Evolutionary conservation across 2,329 filamentous ascomycete genomes (phyloP).

Genomic region (Neopestalotiopsis sp.): DNA sequence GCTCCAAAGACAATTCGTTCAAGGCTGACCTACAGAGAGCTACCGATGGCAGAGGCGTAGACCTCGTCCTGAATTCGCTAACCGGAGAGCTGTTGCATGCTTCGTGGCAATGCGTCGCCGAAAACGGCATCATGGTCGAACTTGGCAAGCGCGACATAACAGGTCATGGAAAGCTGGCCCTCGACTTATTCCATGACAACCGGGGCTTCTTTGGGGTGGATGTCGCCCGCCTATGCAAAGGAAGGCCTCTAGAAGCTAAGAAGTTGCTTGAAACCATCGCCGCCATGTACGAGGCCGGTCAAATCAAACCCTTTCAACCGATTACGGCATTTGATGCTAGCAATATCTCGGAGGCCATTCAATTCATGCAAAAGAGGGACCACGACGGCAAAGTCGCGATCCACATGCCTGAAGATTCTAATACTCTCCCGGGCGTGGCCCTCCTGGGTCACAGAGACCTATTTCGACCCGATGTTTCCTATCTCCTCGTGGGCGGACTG

Average conservation of each 20-base stretch:
- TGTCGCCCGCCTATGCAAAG: neutral
- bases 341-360: constrained; percentile 36
- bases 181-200: constrained; percentile 35
- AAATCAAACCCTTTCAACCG: constrained; percentile 24
- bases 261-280: constrained; percentile 14
- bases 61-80: constrained; percentile 23
- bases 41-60: constrained; percentile 1
- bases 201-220: constrained; percentile 8
- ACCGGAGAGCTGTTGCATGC: constrained; percentile 20
- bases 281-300: constrained; percentile 20
- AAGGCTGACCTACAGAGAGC: neutral
- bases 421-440: neutral
- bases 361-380: constrained; percentile 40
- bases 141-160: constrained; percentile 29
- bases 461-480: constrained; percentile 21
- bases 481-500: constrained; percentile 29
- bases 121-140: constrained; percentile 10
- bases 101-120: constrained; percentile 10
- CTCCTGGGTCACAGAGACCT: neutral
- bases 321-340: constrained; percentile 27
- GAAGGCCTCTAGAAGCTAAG: neutral
- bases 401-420: neutral
- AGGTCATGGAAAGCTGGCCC: constrained; percentile 37
- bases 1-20: neutral
- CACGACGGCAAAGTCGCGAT: constrained; percentile 43